phyloP scores from a whole-genome alignment of 805 yeast species.

The Ogataea methanolica region DNA sequence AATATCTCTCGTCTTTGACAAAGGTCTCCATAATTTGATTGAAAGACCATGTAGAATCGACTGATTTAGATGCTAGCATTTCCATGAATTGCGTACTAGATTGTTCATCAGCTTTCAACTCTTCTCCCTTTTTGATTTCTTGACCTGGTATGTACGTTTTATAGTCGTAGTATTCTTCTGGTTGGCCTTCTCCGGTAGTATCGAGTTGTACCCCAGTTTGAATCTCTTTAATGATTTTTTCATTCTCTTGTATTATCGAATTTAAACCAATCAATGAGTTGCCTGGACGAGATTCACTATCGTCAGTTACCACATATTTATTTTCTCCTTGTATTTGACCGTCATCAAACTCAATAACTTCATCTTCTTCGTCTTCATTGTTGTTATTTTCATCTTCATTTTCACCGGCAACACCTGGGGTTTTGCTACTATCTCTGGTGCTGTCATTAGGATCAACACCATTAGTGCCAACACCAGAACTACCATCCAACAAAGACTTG shows the following conservation, averaged over 20 bases:
- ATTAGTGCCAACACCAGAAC: background rate
- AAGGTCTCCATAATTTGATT: slow-evolving; percentile 56
- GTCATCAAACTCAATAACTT: slow-evolving; percentile 5
- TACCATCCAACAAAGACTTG: slow-evolving; percentile 4
- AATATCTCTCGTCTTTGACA: slow-evolving; percentile 57
- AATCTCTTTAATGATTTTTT: background rate
- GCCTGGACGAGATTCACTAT: slow-evolving; percentile 2
- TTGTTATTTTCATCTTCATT: background rate
- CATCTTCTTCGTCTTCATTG: slow-evolving; percentile 1
- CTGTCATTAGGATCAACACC: slow-evolving; percentile 1
- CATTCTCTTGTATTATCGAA: slow-evolving; percentile 4
- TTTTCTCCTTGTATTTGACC: background rate
- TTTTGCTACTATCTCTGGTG: background rate
- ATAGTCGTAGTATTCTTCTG: background rate
- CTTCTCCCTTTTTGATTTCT: background rate
- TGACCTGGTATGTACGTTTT: background rate
- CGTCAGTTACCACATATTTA: background rate
- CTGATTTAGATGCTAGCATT: slow-evolving; percentile 50
- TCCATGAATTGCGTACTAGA: slow-evolving; percentile 37
- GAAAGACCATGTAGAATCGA: slow-evolving; percentile 76
- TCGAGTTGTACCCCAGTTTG: background rate
- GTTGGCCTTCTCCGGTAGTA: background rate
- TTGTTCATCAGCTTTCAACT: slow-evolving; percentile 19
- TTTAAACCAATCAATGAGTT: slow-evolving; percentile 9
- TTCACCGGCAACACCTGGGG: background rate